Percentiles rank a stretch among this genome's conserved stretches.
Evolutionary conservation across 768 basidiomycete genomes (phyloP).

Genomic region (Pisolithus tinctorius): DNA sequence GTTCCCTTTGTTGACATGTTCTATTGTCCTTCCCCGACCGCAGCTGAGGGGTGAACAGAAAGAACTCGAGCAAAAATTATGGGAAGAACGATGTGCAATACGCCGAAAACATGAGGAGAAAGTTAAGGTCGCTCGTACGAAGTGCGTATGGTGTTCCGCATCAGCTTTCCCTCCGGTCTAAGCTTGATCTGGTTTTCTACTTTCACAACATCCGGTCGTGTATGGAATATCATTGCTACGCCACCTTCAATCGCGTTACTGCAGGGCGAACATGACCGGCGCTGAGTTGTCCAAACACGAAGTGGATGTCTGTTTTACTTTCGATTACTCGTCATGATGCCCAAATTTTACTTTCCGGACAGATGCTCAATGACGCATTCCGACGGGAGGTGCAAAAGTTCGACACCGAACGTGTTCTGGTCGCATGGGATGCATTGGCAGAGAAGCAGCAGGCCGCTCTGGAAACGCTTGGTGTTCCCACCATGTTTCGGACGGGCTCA

Average conservation of each 20-base stretch:
- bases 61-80: slow-evolving; percentile 58
- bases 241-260: not conserved
- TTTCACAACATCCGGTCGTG: not conserved
- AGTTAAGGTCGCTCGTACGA: slow-evolving; percentile 59
- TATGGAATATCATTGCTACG: too few species aligned
- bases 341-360: not conserved
- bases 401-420: slow-evolving; percentile 60
- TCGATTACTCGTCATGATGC: not conserved
- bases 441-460: slow-evolving; percentile 63
- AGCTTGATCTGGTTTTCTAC: not conserved
- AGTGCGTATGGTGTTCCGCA: slow-evolving; percentile 35
- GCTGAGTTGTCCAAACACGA: slow-evolving; percentile 62
- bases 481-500: slow-evolving; percentile 57
- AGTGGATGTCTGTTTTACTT: slow-evolving; percentile 25
- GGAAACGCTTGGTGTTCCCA: slow-evolving; percentile 55
- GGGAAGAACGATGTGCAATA: slow-evolving; percentile 59
- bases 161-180: not conserved
- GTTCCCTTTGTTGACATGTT: not conserved
- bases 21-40: slow-evolving; percentile 2
- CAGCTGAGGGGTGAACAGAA: slow-evolving; percentile 72
- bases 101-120: slow-evolving; percentile 63
- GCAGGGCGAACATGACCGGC: slow-evolving; percentile 64
- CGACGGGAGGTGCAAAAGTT: slow-evolving; percentile 60
- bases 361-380: slow-evolving; percentile 64
- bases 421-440: slow-evolving; percentile 74